These are phyloP conservation scores for Radiomyces spectabilis DNA, from an alignment of 192 early-diverging fungal species.

Conservation along the genomic window DNA sequence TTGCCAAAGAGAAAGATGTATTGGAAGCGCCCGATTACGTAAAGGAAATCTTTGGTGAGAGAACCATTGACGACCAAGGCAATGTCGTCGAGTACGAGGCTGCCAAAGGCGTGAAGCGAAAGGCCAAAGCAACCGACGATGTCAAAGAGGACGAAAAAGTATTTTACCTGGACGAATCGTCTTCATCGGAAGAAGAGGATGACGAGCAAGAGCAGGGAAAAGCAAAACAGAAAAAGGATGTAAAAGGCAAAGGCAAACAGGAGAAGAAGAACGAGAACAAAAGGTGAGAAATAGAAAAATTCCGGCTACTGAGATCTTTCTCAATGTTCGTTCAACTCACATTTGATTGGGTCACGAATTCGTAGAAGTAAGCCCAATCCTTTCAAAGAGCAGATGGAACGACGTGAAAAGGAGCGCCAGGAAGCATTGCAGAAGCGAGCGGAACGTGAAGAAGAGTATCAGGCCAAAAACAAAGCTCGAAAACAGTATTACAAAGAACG, in stretches of 20 bases:
- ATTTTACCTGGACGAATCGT: conserved; percentile 9
- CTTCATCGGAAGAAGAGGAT: conserved; percentile 10
- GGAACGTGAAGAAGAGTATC: conserved; percentile 4
- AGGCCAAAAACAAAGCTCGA: conserved; percentile 14
- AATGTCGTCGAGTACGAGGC: conserved; percentile 23
- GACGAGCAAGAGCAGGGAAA: conserved; percentile 12
- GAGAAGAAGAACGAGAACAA: neutral
- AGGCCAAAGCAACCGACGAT: neutral
- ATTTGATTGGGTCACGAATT: neutral
- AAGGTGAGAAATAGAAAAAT: no score
- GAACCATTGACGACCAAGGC: conserved; percentile 30
- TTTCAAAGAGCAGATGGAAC: conserved; percentile 16
- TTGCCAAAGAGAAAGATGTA: conserved; percentile 15
- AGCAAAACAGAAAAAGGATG: neutral
- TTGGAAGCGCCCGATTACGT: conserved; percentile 30
- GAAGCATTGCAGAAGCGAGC: conserved; percentile 1
- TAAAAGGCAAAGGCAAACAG: conserved; percentile 6
- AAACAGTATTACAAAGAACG: conserved; percentile 23
- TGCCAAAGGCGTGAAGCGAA: neutral
- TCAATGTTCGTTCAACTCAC: no score
- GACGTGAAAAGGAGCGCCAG: conserved; percentile 3
- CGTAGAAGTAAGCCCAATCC: conserved; percentile 27
- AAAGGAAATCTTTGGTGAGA: conserved; percentile 31
- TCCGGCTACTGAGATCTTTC: no score
- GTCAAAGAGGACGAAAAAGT: conserved; percentile 9